A percentile compares a stretch with the other conserved stretches of the same genome.
Evolutionary conservation across 805 yeast genomes (phyloP).

Genomic region (Henningerozyma blattae): DNA sequence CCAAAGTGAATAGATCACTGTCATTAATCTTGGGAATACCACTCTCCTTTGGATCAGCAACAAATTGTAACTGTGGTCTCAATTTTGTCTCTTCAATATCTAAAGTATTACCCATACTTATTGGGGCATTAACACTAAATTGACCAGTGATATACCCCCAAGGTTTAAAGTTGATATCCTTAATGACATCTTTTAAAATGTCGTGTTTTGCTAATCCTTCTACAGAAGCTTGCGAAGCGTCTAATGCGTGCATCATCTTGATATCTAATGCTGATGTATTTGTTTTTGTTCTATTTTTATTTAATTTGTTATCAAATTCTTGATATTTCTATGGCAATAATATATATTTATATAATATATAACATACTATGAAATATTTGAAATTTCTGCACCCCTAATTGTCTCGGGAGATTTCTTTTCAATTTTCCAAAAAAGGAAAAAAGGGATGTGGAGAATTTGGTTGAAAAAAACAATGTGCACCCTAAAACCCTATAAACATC

Average conservation of each 20-base stretch:
- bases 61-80: conserved; percentile 56
- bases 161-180: conserved; percentile 8
- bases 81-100: conserved; percentile 52
- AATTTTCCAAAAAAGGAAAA: no score
- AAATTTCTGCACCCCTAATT: no score
- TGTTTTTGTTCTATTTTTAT: no score
- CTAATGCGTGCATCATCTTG: conserved; percentile 8
- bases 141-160: conserved; percentile 19
- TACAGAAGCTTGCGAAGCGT: conserved; percentile 9
- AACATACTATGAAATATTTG: no score
- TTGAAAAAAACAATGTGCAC: no score
- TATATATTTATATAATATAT: no score
- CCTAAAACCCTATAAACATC: no score
- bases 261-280: no score
- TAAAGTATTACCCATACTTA: conserved; percentile 69
- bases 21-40: background rate
- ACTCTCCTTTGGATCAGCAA: conserved; percentile 30
- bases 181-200: conserved; percentile 18
- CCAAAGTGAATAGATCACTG: conserved; percentile 48
- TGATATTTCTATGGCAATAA: no score
- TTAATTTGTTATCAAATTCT: no score
- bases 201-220: conserved; percentile 19
- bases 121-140: conserved; percentile 25
- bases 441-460: no score
- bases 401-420: no score